Evolutionary conservation across 257 asterid species (phyloP), one percentile per base, ranked within the genome.

Genomic region (Solanum medicagineum): DNA sequence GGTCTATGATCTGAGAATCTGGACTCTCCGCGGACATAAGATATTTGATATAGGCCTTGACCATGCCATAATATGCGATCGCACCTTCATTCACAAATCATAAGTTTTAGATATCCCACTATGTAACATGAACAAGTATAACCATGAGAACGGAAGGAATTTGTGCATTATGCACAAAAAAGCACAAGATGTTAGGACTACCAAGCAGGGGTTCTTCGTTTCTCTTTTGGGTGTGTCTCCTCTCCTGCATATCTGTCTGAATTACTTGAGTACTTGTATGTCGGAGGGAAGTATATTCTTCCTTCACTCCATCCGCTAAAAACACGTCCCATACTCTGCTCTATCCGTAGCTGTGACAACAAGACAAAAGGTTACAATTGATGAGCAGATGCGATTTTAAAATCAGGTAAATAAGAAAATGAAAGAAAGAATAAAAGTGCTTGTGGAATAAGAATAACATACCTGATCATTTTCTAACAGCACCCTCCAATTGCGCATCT

Each of bases 51-150:
- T 79, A 97, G 90, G 81, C 99, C 99, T 89, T 81, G 91, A 17
- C 99, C 99, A 62, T 91, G 88, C 98, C 99, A 95, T 81, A 97
- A 62, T 90, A 97, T 97, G 1, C 99, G 98, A 91, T 97, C 99
- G 85, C 99, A 97, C 99, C 99, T 94, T 86, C 91, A 92, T 79
- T 42, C 85, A 86, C 14, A 83, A 77, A 62, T 65, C 80, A 81
- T 17, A 53, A 77, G 63, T 16, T 77, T 77, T 51, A 77, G 63
- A 26, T 15, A 15, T 49, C 62, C 45, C 51, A 51, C n/a, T 15
- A 77, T 77, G 42, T 51, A 77, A 51, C 62, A 49, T 24, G 82
- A 77, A 77, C 16, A 77, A 24, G n/a, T 6, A 5, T 12, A 79
- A 83, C 24, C 70, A 40, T 4, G 49, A 13, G 53, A 79, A 53